Evolutionary conservation across 83 land plant genomes (phyloP).

Genomic region (Thuja plicata): DNA sequence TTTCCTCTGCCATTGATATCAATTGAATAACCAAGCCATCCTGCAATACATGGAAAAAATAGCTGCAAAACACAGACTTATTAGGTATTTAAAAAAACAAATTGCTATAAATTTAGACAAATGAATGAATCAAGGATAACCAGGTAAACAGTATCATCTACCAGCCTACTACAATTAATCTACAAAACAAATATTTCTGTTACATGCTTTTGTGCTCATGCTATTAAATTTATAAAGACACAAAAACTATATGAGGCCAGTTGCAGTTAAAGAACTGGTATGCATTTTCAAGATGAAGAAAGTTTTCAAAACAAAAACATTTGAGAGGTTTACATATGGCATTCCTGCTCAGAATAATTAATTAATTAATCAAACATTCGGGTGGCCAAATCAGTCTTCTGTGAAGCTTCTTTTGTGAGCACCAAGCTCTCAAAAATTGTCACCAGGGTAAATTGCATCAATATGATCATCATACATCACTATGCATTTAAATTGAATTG

Average conservation of each 20-base stretch:
- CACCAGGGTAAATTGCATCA: no score
- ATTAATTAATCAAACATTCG: not conserved
- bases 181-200: not conserved
- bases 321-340: not conserved
- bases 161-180: not conserved
- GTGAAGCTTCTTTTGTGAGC: no score
- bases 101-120: not conserved
- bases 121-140: not conserved
- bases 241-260: not conserved
- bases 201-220: not conserved
- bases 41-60: conserved; percentile 20
- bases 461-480: no score
- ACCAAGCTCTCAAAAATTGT: no score
- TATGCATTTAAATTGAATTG: no score
- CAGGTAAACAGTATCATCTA: not conserved
- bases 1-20: not conserved
- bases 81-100: not conserved
- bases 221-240: no score
- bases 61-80: not conserved
- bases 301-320: not conserved
- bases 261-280: not conserved
- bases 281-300: not conserved
- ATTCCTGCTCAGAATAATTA: not conserved
- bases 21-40: conserved; percentile 18
- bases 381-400: not conserved